Evolutionary conservation across 1,284 basidiomycete species (phyloP), one percentile per base, ranked within the genome.

Genomic region (Cryptococcus sp.): DNA sequence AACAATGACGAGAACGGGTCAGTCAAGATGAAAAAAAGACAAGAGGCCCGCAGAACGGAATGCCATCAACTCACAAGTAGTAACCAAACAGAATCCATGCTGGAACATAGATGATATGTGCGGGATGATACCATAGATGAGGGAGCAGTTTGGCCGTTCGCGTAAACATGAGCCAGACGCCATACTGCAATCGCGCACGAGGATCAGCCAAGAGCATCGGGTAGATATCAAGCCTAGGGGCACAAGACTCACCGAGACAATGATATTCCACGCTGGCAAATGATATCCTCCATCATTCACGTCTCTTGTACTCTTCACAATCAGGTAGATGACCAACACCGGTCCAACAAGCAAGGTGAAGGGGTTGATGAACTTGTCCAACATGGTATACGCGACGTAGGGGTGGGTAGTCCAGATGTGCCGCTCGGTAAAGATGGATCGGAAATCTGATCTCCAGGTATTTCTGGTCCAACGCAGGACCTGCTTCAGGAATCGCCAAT

Each of bases 401-500:
- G 91, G 91, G 80, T 93, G 90, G 52, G 85, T 78, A 0, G 89
- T 90, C 91, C 91, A 94, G 57, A 94, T 83, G 73, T 91, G 79
- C 53, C 91, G 80, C 75, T 94, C 91, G 80, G 85, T 93, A 77
- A 94, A 94, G 60, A 94, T 81, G 63, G 88, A 90, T 52, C 92
- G 83, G 66, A 94, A 73, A 81, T 94, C 92, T 1, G 88, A 90
- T 52, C 91, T 82, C 91, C 92, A 94, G 1, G 92, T 94, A 80
- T 94, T 94, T 64, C 91, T 81, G 16, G 91, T 95, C 92, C 91
- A 94, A 59, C 92, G 81, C 56, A 95, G 79, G 17, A 94, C 91
- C 76, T 94, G 92, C 79, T 93, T 92, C 75, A 94, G 80, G 81
- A 94, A 94, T 52, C 91, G 83, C 91, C 91, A 94, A 79, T 94